Base-by-base conservation (phyloP, 805 yeast genomes). In the Nakazawaea sp. region DNA sequence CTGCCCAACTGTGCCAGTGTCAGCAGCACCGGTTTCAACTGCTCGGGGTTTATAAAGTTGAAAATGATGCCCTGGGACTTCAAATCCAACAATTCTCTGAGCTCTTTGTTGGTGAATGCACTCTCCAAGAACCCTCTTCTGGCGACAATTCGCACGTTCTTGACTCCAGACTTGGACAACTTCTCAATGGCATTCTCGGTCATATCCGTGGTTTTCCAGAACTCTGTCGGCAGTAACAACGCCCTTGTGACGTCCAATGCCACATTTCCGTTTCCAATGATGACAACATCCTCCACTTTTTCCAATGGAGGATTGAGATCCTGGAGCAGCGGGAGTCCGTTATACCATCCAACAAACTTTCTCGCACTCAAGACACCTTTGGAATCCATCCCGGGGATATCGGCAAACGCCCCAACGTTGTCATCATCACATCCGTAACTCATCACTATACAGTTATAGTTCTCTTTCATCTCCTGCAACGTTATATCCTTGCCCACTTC, bases 191-290 rank as follows among this genome's bases (percentile, higher is more conserved):
- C 95, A 24, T 61, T 55, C 3, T 61, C 53, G 0, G 84, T 64
- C 15, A 92, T 81, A 58, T 92, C 98, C 0, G 96, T 90, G 0
- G 59, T 47, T 2, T 61, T 41, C 76, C 95, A 78, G 37, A 74
- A 70, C 1, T 61, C 62, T 1, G 65, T 57, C 0, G 81, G 73
- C 4, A 80, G 78, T 39, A 89, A 56, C 24, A 92, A 61, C 1
- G 92, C 66, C 37, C 98, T 64, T 1, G 96, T 87, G 4, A 92
- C 76, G 55, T 92, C 98, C 43, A 92, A 61, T 0, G 97, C 96
- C 13, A 92, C 98, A 53, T 92, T 92, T 32, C 98, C 98, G 56
- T 89, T 90, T 5, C 99, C 99, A n/a, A 92, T 72, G 23, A 92
- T 80, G 0, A 82, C 75, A 2, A 87, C 95, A 27, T 69, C 65